Evolutionary conservation across 176 grass and related monocot species (phyloP), one percentile per base, ranked within the genome.

Genomic region (Lolium multiflorum): DNA sequence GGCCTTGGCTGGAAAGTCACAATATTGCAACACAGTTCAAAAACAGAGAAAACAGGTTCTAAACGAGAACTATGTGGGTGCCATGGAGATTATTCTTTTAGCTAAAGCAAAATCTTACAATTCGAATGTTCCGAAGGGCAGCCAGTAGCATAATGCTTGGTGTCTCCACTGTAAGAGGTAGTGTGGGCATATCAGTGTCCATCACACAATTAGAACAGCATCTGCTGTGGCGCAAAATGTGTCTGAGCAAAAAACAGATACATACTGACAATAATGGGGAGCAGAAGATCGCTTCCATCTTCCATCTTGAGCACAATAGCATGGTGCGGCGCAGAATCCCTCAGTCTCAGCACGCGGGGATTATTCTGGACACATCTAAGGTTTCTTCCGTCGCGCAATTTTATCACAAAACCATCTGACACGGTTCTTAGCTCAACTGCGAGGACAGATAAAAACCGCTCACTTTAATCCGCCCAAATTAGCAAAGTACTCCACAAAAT

Each of bases 251-350:
- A 76, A 17, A 86, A 71, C 11, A 54, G 39, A 65, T 86, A 91
- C 94, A 41, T 94, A 96, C 94, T 92, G 66, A 98, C 97, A 76
- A 96, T 94, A 85, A 98, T 96, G 6, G 97, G 97, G 21, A 98
- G 94, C 66, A 98, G 84, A 83, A 98, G 89, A 69, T 88, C 79
- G 61, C 93, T 98, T 68, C 97, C 97, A 85, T 98, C 96, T 77
- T 98, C 96, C 93, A 96, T 96, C 71, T 98, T 98, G 61, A 98
- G 74, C 75, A 98, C 97, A 24, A 98, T 96, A 75, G 90, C 97
- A 22, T 95, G 94, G 78, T 98, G 87, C 46, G 97, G 94, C 1
- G 84, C 88, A 54, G 93, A 92, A 71, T 98, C 92, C 58, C 87
- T 92, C n/a, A 94, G 64, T 51, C 88, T 90, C 17, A 93, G 76